Conservation (phyloP, 768 basidiomycete genomes). For the Mycena floridula region DNA sequence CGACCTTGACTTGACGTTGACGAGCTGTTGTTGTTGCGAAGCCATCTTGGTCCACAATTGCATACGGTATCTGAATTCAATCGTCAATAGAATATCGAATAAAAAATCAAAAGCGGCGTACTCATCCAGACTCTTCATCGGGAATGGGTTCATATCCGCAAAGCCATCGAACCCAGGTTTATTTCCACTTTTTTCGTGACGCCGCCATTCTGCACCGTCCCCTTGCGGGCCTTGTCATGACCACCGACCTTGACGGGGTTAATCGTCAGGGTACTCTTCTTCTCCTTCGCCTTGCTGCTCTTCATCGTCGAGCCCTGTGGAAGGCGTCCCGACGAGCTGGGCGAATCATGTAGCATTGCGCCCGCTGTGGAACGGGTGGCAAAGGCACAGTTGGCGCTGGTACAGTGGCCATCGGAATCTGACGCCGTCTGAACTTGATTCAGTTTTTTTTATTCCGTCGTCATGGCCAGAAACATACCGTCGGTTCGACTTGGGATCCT, state of each 20-base stretch:
- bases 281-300: conserved; percentile 2
- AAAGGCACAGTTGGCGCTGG: too few species aligned
- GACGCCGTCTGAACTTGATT: too few species aligned
- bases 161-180: conserved; percentile 65
- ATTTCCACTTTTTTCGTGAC: conserved; percentile 55
- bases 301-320: not conserved
- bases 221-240: conserved; percentile 54
- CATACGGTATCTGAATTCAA: conserved; percentile 59
- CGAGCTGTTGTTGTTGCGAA: conserved; percentile 33
- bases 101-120: conserved; percentile 31
- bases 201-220: conserved; percentile 70
- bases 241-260: conserved; percentile 53
- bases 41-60: conserved; percentile 93
- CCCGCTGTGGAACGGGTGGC: too few species aligned
- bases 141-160: conserved; percentile 76
- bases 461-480: too few species aligned
- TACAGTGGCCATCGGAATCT: too few species aligned
- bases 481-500: too few species aligned
- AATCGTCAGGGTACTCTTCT: conserved; percentile 39
- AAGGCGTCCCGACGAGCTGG: too few species aligned
- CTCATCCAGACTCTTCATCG: conserved; percentile 80
- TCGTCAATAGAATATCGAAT: conserved; percentile 5
- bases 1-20: not conserved
- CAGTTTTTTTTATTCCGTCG: too few species aligned
- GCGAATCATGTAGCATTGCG: too few species aligned